Conservation (phyloP, 805 yeast species). For the Lachancea mirantina region DNA sequence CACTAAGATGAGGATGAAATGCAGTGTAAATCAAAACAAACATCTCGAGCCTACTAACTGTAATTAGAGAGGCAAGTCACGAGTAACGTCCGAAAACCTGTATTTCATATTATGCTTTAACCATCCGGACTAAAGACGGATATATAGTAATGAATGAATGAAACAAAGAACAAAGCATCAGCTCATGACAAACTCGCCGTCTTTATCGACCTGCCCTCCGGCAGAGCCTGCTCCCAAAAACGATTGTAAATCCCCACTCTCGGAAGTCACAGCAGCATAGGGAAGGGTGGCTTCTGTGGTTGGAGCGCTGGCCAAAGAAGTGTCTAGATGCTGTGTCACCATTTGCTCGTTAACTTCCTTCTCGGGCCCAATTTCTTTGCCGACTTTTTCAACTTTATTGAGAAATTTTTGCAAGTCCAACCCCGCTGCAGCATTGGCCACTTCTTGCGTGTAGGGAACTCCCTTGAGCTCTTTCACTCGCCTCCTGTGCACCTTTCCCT, state of each 20-base stretch:
- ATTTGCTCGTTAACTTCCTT: conserved; percentile 37
- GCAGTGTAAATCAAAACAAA: too few relatives aligned
- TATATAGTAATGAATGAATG: too few relatives aligned
- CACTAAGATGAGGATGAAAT: too few relatives aligned
- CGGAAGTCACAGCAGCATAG: conserved; percentile 12
- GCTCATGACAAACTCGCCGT: conserved; percentile 15
- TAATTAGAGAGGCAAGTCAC: too few relatives aligned
- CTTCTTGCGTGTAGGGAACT: conserved; percentile 81
- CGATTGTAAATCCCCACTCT: conserved; percentile 4
- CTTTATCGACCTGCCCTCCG: conserved; percentile 19
- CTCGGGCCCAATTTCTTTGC: conserved; percentile 43
- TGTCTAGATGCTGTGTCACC: conserved; percentile 26
- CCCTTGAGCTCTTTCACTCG: conserved; percentile 67
- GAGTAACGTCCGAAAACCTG: too few relatives aligned
- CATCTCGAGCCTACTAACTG: too few relatives aligned
- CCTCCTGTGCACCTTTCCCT: conserved; percentile 78
- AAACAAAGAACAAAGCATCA: too few relatives aligned
- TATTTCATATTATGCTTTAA: too few relatives aligned
- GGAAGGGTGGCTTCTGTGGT: conserved; percentile 32
- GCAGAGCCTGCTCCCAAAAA: conserved; percentile 10
- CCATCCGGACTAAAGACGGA: too few relatives aligned
- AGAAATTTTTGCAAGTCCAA: conserved; percentile 60
- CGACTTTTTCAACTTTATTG: conserved; percentile 54
- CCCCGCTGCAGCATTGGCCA: conserved; percentile 89
- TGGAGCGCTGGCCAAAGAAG: conserved; percentile 21